These are phyloP conservation scores for Porcisia hertigi DNA, from an alignment of 208 protist genomes.

Conservation along the genomic window DNA sequence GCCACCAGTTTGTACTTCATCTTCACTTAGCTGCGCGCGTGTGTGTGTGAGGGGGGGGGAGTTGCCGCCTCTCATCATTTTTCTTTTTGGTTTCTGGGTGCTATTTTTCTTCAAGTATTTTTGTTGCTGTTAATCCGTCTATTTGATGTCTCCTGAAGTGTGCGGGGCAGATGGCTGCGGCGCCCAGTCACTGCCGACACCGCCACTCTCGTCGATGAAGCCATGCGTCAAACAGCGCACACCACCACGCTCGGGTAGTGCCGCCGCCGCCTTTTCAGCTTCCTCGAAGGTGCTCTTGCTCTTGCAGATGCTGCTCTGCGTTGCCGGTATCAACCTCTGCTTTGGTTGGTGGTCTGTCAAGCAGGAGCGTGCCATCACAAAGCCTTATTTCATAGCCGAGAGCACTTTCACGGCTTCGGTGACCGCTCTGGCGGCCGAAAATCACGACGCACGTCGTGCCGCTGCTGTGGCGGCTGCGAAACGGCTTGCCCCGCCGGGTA, in stretches of 20 bases:
- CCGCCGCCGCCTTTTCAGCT: background rate
- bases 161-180: too few relatives aligned
- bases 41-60: background rate
- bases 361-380: slow-evolving; percentile 77
- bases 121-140: background rate
- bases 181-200: background rate
- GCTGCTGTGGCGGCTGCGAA: background rate
- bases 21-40: background rate
- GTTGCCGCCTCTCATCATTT: background rate
- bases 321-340: slow-evolving; percentile 78
- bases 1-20: background rate
- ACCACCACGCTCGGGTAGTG: background rate
- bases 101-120: background rate
- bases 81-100: background rate
- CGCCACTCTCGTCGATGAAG: background rate
- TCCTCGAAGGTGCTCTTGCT: slow-evolving; percentile 26
- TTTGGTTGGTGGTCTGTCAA: slow-evolving; percentile 87
- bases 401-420: background rate
- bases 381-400: slow-evolving; percentile 45
- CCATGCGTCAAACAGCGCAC: background rate
- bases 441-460: slow-evolving; percentile 1
- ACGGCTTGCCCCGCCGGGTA: background rate
- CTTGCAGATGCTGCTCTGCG: slow-evolving; percentile 63
- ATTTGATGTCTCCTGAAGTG: background rate
- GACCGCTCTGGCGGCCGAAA: background rate